Percentiles rank a stretch among this genome's conserved stretches.
Evolutionary conservation across 2,329 filamentous ascomycete species (phyloP).

Genomic region (Diaporthe sp.): DNA sequence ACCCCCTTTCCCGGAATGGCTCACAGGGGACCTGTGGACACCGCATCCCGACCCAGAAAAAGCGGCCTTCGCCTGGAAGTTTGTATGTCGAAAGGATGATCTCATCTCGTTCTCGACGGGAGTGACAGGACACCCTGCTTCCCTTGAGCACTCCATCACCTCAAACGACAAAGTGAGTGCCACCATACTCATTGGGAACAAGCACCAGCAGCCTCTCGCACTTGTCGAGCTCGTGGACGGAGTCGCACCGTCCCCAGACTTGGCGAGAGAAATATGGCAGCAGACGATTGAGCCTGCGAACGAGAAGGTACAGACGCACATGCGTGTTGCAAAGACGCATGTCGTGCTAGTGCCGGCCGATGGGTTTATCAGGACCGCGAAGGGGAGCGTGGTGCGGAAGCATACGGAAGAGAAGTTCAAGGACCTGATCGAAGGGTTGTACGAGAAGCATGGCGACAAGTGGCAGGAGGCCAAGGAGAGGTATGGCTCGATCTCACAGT

Average conservation of each 20-base stretch:
- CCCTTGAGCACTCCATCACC: conserved; percentile 42
- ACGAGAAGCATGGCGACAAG: conserved; percentile 42
- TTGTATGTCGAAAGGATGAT: conserved; percentile 46
- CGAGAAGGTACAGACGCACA: conserved; percentile 41
- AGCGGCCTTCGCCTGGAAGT: conserved; percentile 44
- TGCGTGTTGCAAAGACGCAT: conserved; percentile 43
- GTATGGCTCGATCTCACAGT: conserved; percentile 41
- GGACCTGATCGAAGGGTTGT: conserved; percentile 35
- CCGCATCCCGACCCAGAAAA: conserved; percentile 45
- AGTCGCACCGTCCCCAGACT: conserved; percentile 13
- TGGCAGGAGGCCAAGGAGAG: conserved; percentile 43
- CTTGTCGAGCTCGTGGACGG: conserved; percentile 42
- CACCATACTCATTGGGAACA: conserved; percentile 42
- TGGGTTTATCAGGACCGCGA: conserved; percentile 42
- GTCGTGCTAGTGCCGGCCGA: conserved; percentile 41
- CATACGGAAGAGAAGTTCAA: conserved; percentile 42
- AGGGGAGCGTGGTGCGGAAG: conserved; percentile 42
- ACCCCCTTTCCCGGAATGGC: conserved; percentile 42
- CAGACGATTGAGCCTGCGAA: conserved; percentile 43
- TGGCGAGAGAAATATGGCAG: conserved; percentile 41
- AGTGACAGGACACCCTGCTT: conserved; percentile 43
- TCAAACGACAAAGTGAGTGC: conserved; percentile 35
- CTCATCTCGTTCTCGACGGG: conserved; percentile 45
- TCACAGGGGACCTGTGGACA: conserved; percentile 45
- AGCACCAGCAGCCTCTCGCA: conserved; percentile 43